These are phyloP conservation scores for Colletotrichum truncatum DNA, from an alignment of 2,329 filamentous ascomycete genomes.

Conservation along the genomic window DNA sequence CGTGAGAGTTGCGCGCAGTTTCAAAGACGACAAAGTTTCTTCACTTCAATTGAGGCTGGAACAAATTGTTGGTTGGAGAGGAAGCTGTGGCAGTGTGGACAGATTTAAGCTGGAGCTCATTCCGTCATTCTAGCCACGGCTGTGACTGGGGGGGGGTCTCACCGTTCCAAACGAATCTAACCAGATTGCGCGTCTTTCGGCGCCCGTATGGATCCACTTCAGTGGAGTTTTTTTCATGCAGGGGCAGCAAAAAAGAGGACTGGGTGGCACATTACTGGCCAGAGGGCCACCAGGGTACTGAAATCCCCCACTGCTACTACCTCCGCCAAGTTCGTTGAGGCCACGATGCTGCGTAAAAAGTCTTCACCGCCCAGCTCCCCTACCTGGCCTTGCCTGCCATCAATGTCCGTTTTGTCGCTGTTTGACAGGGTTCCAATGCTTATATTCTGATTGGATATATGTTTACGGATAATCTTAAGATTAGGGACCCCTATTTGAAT, in stretches of 20 bases:
- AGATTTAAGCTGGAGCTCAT: slow-evolving; percentile 29
- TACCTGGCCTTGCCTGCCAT: neutral
- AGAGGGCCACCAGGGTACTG: neutral
- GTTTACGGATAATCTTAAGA: too few relatives aligned
- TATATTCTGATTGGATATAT: too few relatives aligned
- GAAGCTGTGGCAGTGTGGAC: slow-evolving; percentile 23
- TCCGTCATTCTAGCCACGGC: slow-evolving; percentile 7
- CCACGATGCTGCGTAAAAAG: slow-evolving; percentile 25
- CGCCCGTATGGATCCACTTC: neutral
- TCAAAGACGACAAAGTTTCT: neutral
- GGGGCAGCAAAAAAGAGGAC: slow-evolving; percentile 14
- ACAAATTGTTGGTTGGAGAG: too few relatives aligned
- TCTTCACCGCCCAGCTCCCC: slow-evolving; percentile 27
- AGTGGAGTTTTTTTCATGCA: neutral
- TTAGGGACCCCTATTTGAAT: too few relatives aligned
- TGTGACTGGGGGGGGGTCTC: neutral
- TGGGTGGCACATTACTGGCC: slow-evolving; percentile 1
- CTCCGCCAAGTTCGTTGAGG: slow-evolving; percentile 23
- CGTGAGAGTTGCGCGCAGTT: neutral
- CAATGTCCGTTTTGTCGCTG: neutral
- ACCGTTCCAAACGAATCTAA: slow-evolving; percentile 8
- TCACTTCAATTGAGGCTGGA: too few relatives aligned
- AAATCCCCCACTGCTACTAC: neutral
- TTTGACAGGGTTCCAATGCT: too few relatives aligned
- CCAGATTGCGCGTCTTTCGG: slow-evolving; percentile 10